Conservation (phyloP, 2,329 filamentous ascomycete genomes). For the Helicocarpus griseus region DNA sequence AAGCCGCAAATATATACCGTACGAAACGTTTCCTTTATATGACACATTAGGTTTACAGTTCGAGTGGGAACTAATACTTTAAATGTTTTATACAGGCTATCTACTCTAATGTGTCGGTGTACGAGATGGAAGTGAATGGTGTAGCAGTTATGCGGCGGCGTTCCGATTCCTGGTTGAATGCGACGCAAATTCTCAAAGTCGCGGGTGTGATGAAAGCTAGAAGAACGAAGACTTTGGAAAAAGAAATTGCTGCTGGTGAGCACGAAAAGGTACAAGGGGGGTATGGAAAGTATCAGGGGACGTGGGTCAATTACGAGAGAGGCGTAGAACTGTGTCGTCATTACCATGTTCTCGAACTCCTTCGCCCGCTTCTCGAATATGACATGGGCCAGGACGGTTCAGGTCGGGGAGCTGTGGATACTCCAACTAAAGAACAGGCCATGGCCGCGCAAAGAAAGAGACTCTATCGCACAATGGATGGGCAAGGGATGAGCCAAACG, state of each 20-base stretch:
- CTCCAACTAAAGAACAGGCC: conserved; percentile 95
- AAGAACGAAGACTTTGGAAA: conserved; percentile 93
- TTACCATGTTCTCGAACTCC: conserved; percentile 46
- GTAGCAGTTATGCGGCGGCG: conserved; percentile 93
- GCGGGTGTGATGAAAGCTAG: conserved; percentile 96
- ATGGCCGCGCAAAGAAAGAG: conserved; percentile 93
- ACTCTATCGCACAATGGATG: conserved; percentile 72
- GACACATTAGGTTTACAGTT: conserved; percentile 1
- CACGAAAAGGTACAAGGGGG: conserved; percentile 98
- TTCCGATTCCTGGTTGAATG: conserved; percentile 93
- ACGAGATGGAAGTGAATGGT: conserved; percentile 95
- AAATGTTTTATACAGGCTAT: conserved; percentile 6
- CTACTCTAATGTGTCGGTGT: conserved; percentile 67
- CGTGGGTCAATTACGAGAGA: conserved; percentile 91
- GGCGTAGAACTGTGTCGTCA: conserved; percentile 83
- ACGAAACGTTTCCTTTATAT: conserved; percentile 6
- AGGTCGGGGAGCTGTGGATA: conserved; percentile 70
- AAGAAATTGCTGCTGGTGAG: conserved; percentile 90
- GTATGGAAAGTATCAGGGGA: conserved; percentile 98
- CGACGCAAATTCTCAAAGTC: conserved; percentile 95
- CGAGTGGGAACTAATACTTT: not conserved
- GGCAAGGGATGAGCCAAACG: conserved; percentile 50
- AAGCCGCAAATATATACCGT: conserved; percentile 42
- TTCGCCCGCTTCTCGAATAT: conserved; percentile 41
- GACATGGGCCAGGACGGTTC: conserved; percentile 45